Conservation (phyloP, 176 grass and related monocot species). For the Juncus inflexus region DNA sequence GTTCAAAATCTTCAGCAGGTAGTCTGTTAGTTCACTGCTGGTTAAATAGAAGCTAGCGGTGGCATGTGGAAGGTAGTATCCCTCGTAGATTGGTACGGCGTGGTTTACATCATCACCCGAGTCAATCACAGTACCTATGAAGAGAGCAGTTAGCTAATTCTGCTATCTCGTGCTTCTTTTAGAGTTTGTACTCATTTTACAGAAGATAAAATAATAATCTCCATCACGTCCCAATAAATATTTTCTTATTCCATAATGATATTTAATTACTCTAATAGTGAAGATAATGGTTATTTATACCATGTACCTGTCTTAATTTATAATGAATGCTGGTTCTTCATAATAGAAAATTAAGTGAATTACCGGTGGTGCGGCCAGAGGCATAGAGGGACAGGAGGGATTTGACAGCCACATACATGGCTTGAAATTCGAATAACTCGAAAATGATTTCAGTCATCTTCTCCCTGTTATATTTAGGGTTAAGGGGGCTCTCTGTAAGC, state of each 20-base stretch:
- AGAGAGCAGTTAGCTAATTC: background rate
- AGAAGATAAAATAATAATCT: too few species aligned
- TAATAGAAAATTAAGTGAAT: background rate
- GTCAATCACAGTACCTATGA: slow-evolving; percentile 63
- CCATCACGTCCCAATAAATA: too few species aligned
- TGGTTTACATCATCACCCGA: slow-evolving; percentile 81
- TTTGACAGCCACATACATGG: slow-evolving; percentile 67
- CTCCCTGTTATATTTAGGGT: slow-evolving; percentile 59
- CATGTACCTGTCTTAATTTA: background rate
- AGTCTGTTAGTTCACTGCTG: slow-evolving; percentile 54
- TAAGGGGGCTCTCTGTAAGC: slow-evolving; percentile 73
- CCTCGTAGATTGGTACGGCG: slow-evolving; percentile 57
- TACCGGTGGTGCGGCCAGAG: slow-evolving; percentile 40
- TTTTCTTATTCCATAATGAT: too few species aligned
- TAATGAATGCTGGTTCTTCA: background rate
- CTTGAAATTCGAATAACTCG: slow-evolving; percentile 52
- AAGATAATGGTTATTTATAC: too few species aligned
- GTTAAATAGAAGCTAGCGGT: slow-evolving; percentile 70
- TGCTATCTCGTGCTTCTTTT: too few species aligned
- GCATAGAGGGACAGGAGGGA: slow-evolving; percentile 72
- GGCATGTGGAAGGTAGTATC: slow-evolving; percentile 58
- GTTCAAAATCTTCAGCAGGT: slow-evolving; percentile 66
- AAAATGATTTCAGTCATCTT: slow-evolving; percentile 84
- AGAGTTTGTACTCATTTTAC: too few species aligned
- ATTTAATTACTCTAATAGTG: too few species aligned